phyloP scores from a whole-genome alignment of 345 rosid species.

The Angophora floribunda region DNA sequence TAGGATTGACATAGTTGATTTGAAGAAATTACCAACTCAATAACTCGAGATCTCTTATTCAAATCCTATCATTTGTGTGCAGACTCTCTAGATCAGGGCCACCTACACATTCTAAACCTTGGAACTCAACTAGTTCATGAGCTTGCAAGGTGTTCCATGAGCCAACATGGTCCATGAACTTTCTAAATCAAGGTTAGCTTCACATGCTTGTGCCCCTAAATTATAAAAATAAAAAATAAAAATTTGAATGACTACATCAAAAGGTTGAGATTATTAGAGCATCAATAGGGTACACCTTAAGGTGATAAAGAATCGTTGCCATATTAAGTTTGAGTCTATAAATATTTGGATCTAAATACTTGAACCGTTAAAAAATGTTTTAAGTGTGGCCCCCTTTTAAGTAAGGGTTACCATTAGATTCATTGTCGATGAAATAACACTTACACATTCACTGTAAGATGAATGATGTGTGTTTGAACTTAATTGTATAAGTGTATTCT shows the following conservation, averaged over 20 bases:
- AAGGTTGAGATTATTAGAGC: not conserved
- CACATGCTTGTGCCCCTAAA: not conserved
- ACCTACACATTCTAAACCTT: not conserved
- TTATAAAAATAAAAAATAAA: not conserved
- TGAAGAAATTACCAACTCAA: not conserved
- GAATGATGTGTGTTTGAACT: not conserved
- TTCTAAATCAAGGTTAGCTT: not conserved
- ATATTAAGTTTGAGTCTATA: not conserved
- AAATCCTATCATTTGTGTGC: not conserved
- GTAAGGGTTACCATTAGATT: not conserved
- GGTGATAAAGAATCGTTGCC: not conserved
- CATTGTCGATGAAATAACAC: not conserved
- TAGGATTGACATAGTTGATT: not conserved
- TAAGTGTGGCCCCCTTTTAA: not conserved
- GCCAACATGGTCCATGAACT: not conserved
- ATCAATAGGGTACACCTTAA: not conserved
- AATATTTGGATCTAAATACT: not conserved
- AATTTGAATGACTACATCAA: not conserved
- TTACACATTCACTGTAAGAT: not conserved
- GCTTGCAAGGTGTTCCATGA: not conserved
- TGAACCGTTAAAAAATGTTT: not conserved
- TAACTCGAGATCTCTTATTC: not conserved
- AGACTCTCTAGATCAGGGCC: not conserved
- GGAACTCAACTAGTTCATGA: not conserved
- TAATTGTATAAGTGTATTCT: not conserved